Percentiles rank a stretch among this genome's conserved stretches.
Evolutionary conservation across 306 rosid species (phyloP).

Genomic region (Quercus ilex): DNA sequence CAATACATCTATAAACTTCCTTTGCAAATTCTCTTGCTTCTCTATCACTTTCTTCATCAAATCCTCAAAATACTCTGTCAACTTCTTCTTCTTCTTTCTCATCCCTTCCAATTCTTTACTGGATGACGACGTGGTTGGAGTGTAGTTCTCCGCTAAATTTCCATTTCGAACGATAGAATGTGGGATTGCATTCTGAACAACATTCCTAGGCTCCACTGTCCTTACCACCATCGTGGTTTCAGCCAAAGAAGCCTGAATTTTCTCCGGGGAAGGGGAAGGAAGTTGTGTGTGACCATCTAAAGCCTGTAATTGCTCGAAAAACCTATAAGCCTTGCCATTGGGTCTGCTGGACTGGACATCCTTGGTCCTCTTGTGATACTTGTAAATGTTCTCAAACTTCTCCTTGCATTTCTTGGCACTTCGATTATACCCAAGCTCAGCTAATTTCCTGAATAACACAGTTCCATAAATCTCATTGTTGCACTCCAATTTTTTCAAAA

Average conservation of each 20-base stretch:
- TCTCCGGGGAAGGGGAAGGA: constrained; percentile 14
- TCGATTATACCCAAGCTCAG: constrained; percentile 62
- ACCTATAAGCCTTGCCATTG: constrained; percentile 56
- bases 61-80: constrained; percentile 45
- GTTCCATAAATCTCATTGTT: constrained; percentile 24
- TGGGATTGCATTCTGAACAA: constrained; percentile 47
- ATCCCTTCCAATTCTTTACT: constrained; percentile 39
- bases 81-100: constrained; percentile 46
- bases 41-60: constrained; percentile 64
- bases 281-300: constrained; percentile 33
- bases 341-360: constrained; percentile 46
- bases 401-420: constrained; percentile 78
- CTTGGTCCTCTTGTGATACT: constrained; percentile 74
- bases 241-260: neutral
- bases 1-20: constrained; percentile 55
- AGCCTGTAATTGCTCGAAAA: constrained; percentile 74
- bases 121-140: constrained; percentile 39
- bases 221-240: constrained; percentile 9
- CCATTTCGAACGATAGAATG: constrained; percentile 38
- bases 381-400: constrained; percentile 79
- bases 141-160: constrained; percentile 25
- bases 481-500: neutral
- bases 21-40: constrained; percentile 69
- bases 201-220: constrained; percentile 19
- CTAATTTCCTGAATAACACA: constrained; percentile 61